Conservation (phyloP, 1,139 yeast species). For the Saccharomyces hybrid region DNA sequence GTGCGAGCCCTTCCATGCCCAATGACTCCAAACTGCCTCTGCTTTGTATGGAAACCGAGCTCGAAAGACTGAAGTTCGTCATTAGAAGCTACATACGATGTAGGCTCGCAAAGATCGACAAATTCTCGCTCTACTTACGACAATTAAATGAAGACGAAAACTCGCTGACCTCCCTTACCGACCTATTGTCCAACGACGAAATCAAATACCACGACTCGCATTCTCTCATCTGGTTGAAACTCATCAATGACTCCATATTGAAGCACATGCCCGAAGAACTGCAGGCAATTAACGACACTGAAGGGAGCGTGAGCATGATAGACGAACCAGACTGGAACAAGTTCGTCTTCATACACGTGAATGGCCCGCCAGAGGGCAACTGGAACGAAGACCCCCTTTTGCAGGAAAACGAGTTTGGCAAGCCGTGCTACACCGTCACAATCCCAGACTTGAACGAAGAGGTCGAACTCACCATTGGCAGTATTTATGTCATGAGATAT, state of each 20-base stretch:
- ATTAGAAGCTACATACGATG: conserved; percentile 74
- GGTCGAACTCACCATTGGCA: conserved; percentile 55
- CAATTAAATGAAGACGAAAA: conserved; percentile 17
- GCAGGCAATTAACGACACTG: conserved; percentile 67
- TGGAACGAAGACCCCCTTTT: conserved; percentile 32
- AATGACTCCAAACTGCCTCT: conserved; percentile 67
- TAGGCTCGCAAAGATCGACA: conserved; percentile 67
- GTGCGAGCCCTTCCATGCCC: conserved; percentile 11
- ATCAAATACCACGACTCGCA: conserved; percentile 57
- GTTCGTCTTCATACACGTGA: conserved; percentile 68
- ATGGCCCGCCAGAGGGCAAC: conserved; percentile 19
- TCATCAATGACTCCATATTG: conserved; percentile 64
- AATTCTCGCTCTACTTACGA: conserved; percentile 49
- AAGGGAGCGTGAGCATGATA: conserved; percentile 73
- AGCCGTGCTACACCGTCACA: conserved; percentile 25
- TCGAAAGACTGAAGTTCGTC: conserved; percentile 77
- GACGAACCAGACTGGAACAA: conserved; percentile 65
- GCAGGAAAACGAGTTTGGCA: conserved; percentile 22
- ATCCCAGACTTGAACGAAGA: conserved; percentile 41
- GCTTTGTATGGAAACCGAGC: conserved; percentile 82
- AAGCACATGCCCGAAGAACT: conserved; percentile 58
- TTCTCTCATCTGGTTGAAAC: conserved; percentile 51
- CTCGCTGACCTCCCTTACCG: conserved; percentile 13
- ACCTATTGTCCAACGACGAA: conserved; percentile 51
- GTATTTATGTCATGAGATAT: conserved; percentile 72